These are phyloP conservation scores for Aethionema arabicum DNA, from an alignment of 345 rosid genomes.

Conservation along the genomic window DNA sequence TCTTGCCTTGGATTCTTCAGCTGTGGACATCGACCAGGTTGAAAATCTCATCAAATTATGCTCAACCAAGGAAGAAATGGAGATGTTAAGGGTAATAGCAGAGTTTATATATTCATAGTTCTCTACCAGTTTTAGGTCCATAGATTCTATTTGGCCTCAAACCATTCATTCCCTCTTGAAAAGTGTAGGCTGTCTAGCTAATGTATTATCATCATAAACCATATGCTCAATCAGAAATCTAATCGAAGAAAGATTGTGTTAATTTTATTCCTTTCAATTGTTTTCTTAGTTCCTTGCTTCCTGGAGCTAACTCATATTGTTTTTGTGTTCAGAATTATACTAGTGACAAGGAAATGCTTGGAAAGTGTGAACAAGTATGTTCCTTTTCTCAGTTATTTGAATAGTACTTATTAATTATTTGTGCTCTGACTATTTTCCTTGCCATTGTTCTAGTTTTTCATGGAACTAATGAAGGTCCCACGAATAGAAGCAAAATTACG, in stretches of 20 bases:
- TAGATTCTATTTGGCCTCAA: conserved; percentile 27
- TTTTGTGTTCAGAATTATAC: conserved; percentile 65
- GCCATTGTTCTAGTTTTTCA: conserved; percentile 71
- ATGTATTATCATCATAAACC: background rate
- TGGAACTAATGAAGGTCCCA: conserved; percentile 94
- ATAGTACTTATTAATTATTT: conserved; percentile 21
- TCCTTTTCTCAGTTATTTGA: conserved; percentile 29
- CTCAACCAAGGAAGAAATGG: conserved; percentile 98
- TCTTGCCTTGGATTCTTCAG: conserved; percentile 84
- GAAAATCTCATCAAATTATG: conserved; percentile 97
- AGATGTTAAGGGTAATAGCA: conserved; percentile 61
- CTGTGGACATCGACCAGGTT: conserved; percentile 92
- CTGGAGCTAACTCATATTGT: conserved; percentile 27
- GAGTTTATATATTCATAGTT: conserved; percentile 13
- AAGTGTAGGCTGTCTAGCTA: conserved; percentile 14
- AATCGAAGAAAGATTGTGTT: conserved; percentile 18
- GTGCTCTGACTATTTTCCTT: conserved; percentile 32
- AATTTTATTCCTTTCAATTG: background rate
- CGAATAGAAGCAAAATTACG: conserved; percentile 92
- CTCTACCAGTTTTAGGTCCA: conserved; percentile 12
- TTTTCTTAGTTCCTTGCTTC: conserved; percentile 9
- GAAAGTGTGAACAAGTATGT: conserved; percentile 94
- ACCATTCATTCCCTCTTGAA: conserved; percentile 7
- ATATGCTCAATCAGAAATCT: conserved; percentile 15
- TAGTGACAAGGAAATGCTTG: conserved; percentile 87